Conservation (phyloP, 441 rosid genomes). For the Eutrema salsugineum region DNA sequence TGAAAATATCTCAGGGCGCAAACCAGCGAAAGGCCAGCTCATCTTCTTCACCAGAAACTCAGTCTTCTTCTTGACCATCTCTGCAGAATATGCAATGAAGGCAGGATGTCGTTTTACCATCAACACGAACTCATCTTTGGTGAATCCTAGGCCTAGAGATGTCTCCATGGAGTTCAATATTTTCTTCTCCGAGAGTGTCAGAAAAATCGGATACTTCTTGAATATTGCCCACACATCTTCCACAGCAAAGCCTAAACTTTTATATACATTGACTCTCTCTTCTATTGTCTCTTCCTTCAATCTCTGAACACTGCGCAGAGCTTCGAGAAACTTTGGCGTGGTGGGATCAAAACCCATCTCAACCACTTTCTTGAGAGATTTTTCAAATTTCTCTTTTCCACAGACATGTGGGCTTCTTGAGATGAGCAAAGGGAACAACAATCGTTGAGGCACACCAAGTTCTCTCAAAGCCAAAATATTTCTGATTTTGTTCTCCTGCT, state of each 20-base stretch:
- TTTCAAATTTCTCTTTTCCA: no score
- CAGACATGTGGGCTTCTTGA: neutral
- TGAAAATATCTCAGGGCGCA: neutral
- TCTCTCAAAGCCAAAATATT: conserved; percentile 23
- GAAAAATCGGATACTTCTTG: neutral
- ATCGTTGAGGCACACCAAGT: conserved; percentile 24
- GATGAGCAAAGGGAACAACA: neutral
- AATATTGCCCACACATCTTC: neutral
- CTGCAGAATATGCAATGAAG: neutral
- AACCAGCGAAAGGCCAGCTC: conserved; percentile 20
- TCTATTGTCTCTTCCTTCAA: neutral
- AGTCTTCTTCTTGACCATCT: conserved; percentile 7
- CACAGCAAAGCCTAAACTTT: conserved; percentile 16
- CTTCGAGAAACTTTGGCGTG: neutral
- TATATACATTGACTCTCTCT: neutral
- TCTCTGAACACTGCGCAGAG: neutral
- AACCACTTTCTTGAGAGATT: neutral
- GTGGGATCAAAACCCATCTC: conserved; percentile 15
- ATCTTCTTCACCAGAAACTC: conserved; percentile 29
- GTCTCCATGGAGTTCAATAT: neutral
- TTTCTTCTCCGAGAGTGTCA: neutral
- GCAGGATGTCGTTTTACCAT: neutral
- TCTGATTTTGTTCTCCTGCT: neutral
- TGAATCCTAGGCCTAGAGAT: neutral
- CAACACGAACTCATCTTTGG: neutral